These are phyloP conservation scores for Chaetomium sp. DNA, from an alignment of 2,329 filamentous ascomycete genomes.

Conservation along the genomic window DNA sequence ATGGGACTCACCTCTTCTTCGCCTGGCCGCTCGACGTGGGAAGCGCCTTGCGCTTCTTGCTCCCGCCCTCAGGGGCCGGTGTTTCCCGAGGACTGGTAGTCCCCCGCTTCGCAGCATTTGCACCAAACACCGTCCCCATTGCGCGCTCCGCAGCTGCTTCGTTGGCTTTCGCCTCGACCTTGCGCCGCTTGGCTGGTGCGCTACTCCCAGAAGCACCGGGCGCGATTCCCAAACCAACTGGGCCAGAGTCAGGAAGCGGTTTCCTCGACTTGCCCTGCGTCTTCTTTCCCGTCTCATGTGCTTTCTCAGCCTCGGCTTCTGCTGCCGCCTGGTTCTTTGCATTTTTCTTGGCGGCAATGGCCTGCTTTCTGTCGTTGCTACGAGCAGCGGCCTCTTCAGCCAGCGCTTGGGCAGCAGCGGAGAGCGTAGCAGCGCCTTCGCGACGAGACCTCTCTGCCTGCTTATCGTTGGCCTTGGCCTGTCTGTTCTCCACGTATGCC, in stretches of 20 bases:
- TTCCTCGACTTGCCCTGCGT: slow-evolving; percentile 59
- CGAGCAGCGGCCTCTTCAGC: slow-evolving; percentile 79
- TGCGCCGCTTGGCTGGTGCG: slow-evolving; percentile 63
- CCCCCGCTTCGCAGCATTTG: slow-evolving; percentile 48
- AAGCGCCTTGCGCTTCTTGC: slow-evolving; percentile 65
- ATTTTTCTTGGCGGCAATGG: slow-evolving; percentile 68
- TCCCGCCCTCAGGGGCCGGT: slow-evolving; percentile 55
- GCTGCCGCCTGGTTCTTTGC: slow-evolving; percentile 69
- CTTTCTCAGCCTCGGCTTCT: slow-evolving; percentile 52
- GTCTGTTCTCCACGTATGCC: slow-evolving; percentile 86
- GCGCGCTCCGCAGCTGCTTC: slow-evolving; percentile 59
- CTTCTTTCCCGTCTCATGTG: slow-evolving; percentile 52
- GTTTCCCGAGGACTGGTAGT: slow-evolving; percentile 62
- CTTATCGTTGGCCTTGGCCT: slow-evolving; percentile 50
- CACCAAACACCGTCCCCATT: slow-evolving; percentile 52
- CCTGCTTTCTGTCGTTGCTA: slow-evolving; percentile 79
- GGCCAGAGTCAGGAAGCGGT: slow-evolving; percentile 34
- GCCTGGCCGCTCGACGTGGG: slow-evolving; percentile 59
- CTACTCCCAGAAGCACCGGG: slow-evolving; percentile 45
- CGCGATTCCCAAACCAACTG: slow-evolving; percentile 59
- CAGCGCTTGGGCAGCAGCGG: slow-evolving; percentile 67
- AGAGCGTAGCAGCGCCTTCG: slow-evolving; percentile 71
- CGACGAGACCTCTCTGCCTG: slow-evolving; percentile 68
- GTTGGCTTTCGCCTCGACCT: slow-evolving; percentile 61
- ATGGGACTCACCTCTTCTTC: slow-evolving; percentile 67